phyloP scores from a whole-genome alignment of 148 eudicot genomes.

The Vaccinium macrocarpon region DNA sequence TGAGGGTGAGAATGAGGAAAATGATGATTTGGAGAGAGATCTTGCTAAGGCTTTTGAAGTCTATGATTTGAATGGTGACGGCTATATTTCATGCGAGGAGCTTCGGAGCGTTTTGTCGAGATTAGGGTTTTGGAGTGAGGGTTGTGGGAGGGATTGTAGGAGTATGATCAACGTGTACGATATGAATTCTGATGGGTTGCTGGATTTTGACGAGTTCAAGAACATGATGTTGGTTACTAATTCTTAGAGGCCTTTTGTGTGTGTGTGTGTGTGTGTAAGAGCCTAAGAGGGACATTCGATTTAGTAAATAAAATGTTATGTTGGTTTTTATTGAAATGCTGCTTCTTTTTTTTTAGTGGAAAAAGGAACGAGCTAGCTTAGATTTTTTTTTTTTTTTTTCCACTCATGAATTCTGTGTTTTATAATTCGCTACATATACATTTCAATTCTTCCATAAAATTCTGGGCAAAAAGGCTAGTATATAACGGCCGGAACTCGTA shows the following conservation, averaged over 20 bases:
- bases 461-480: too few species aligned
- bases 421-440: neutral
- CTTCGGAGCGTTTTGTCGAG: conserved; percentile 44
- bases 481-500: too few species aligned
- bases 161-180: conserved; percentile 50
- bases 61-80: conserved; percentile 42
- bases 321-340: too few species aligned
- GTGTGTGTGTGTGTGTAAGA: neutral
- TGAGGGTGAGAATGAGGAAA: neutral
- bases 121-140: conserved; percentile 50
- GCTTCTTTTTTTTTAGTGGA: too few species aligned
- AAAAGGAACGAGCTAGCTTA: too few species aligned
- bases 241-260: neutral
- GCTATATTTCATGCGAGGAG: conserved; percentile 57
- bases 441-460: neutral
- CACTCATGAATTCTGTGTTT: neutral
- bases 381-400: too few species aligned
- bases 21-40: conserved; percentile 27
- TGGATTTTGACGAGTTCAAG: conserved; percentile 80
- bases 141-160: conserved; percentile 36
- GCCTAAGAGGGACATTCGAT: too few species aligned
- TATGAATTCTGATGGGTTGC: conserved; percentile 58
- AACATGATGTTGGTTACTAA: conserved; percentile 47
- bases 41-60: conserved; percentile 42
- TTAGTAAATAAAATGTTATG: too few species aligned